Evolutionary conservation across 2,329 filamentous ascomycete genomes (phyloP).

Genomic region (Ophiocordyceps camponoti-leonardi): DNA sequence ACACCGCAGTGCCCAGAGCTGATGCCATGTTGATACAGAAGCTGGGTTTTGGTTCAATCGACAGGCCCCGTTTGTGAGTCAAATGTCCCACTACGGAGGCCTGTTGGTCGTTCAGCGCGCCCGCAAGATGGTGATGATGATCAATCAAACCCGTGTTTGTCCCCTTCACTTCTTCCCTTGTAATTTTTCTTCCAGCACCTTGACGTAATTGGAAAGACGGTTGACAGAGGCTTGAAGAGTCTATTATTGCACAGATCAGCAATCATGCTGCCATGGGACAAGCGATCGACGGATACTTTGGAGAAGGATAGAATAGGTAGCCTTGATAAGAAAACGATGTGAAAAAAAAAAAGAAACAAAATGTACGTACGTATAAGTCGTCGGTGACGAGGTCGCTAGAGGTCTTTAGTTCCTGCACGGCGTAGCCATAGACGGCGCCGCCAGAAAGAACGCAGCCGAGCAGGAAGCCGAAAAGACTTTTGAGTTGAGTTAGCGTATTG

Average conservation of each 20-base stretch:
- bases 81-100: neutral
- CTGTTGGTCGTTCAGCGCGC: neutral
- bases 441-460: slow-evolving; percentile 68
- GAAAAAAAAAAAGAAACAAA: neutral
- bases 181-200: slow-evolving; percentile 65
- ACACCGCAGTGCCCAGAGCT: neutral
- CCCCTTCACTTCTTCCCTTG: slow-evolving; percentile 47
- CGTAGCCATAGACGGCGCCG: slow-evolving; percentile 75
- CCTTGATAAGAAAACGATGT: no score
- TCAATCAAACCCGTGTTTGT: neutral
- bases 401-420: slow-evolving; percentile 82
- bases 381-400: slow-evolving; percentile 87
- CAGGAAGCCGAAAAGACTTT: slow-evolving; percentile 79
- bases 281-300: neutral
- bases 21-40: neutral
- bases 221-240: slow-evolving; percentile 77
- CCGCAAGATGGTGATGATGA: neutral
- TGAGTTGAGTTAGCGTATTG: no score
- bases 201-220: slow-evolving; percentile 69
- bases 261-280: neutral
- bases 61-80: neutral
- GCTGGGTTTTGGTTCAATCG: neutral
- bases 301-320: neutral
- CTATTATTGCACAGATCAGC: slow-evolving; percentile 37
- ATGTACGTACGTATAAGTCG: slow-evolving; percentile 78